Base-by-base conservation (phyloP, 768 basidiomycete genomes). In the Neoboletus magnificus region DNA sequence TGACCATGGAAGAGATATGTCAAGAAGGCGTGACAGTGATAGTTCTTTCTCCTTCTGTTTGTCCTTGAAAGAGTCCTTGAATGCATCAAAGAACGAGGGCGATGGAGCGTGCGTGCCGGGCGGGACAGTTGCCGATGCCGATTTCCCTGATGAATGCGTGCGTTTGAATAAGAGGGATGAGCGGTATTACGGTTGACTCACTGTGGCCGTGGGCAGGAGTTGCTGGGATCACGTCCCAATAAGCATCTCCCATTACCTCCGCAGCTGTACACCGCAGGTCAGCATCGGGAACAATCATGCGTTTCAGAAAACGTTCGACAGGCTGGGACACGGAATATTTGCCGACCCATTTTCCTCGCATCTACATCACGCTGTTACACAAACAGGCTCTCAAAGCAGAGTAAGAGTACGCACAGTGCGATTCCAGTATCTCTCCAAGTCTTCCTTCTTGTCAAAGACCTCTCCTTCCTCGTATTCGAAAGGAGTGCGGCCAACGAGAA, bases 401-500 rank as follows among this genome's bases (percentile, higher is more conserved):
- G 15, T 2, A 42, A 20, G 30, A n/a, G 15, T 5, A 71, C 82
- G 36, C 56, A 86, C 86, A 3, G 94, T 93, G 18, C 93, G 82
- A 42, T 82, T 75, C 87, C 91, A 96, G 69, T 99, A 99, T 50
- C 79, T 79, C 66, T 92, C 87, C 25, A 96, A 71, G 60, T 92
- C 89, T 41, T 89, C 91, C 63, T 87, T 85, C 15, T 84, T 87
- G 9, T 79, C 74, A 60, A 94, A 87, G 56, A 87, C 80, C 65
- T 95, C 91, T 8, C 85, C 84, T 60, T 91, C 89, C 39, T 82
- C 80, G 59, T 88, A 68, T 69, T 94, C 90, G 65, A 98, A 98
- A 2, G 95, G 94, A 2, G 96, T 98, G 11, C 96, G 81, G 1
- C 95, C 95, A 23, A 87, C 76, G 32, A 98, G 81, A 57, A 99